Evolutionary conservation across 139 green algal genomes (phyloP), one percentile per base, ranked within the genome.

Genomic region (Yamagishiella unicocca): DNA sequence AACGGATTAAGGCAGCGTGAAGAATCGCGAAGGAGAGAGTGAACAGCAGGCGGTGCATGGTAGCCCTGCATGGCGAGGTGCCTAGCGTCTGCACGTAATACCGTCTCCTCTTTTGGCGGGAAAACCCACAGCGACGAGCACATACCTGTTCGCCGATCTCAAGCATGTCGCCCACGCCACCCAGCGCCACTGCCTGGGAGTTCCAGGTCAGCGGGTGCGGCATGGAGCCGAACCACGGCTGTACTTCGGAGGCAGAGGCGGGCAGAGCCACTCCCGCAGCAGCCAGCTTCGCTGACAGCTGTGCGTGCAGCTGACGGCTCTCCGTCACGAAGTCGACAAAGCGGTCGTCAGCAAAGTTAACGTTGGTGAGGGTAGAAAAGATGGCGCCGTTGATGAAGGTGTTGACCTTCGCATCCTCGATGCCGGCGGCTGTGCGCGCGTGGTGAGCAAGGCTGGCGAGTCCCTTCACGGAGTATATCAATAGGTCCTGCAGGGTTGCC

Each of bases 311-410:
- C 4, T 4, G 33, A 1, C 82, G 82, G 19, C 6, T 27, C 9
- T 79, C 67, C 46, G 17, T 64, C 9, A 89, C 74, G 29, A 89
- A 90, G 80, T 89, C 71, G 31, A 91, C 9, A 38, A 96, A 95
- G 80, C 90, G 88, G 0, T 64, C 61, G 5, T 85, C 79, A 43
- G 93, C 89, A 72, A 95, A 95, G 91, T 95, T 96, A 80, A 96
- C 91, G 72, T 97, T 97, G 76, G 94, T 97, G 14, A 97, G 89
- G 4, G 93, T 95, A 17, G 87, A 84, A 71, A 96, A 96, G 42
- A 92, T 93, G 42, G 87, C 86, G 17, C 55, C 77, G 43, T 92
- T 89, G 72, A 93, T 78, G 83, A 96, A 96, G 58, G 72, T 92
- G 87, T 93, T 88, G 9, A 92, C 67, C 24, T 89, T 62, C 2